phyloP scores from a whole-genome alignment of 176 grass and related monocot species.

The Zoysia pacifica region DNA sequence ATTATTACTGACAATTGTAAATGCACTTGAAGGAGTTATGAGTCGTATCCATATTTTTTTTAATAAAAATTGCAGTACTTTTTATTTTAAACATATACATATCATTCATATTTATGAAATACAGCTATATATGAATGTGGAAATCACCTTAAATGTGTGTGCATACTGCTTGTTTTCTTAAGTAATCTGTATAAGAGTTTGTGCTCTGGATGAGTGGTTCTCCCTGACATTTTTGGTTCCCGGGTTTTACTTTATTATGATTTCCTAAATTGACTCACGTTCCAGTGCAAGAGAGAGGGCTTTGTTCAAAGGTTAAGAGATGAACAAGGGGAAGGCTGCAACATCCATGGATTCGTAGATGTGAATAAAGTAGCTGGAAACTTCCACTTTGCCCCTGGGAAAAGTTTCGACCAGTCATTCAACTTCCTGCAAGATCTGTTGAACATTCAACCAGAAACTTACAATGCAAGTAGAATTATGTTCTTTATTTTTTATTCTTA shows the following conservation, averaged over 20 bases:
- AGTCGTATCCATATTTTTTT: constrained; percentile 6
- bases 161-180: constrained; percentile 4
- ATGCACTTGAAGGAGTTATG: background rate
- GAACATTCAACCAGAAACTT: constrained; percentile 88
- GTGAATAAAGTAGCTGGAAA: constrained; percentile 99
- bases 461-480: constrained; percentile 71
- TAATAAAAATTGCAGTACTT: background rate
- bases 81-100: background rate
- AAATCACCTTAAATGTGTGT: constrained; percentile 4
- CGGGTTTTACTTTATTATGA: background rate
- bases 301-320: constrained; percentile 90
- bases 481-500: constrained; percentile 23
- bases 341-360: constrained; percentile 92
- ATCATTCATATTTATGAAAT: constrained; percentile 24
- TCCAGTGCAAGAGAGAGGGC: constrained; percentile 97
- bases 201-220: constrained; percentile 28
- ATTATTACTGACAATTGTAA: background rate
- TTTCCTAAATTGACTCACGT: constrained; percentile 21
- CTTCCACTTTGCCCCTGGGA: constrained; percentile 99
- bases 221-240: background rate
- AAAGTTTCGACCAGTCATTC: constrained; percentile 84
- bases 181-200: constrained; percentile 3
- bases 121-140: constrained; percentile 17
- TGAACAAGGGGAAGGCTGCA: constrained; percentile 97
- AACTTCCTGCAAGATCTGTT: constrained; percentile 93